Base-by-base conservation (phyloP, 2,329 filamentous ascomycete species). In the Fusarium redolens region DNA sequence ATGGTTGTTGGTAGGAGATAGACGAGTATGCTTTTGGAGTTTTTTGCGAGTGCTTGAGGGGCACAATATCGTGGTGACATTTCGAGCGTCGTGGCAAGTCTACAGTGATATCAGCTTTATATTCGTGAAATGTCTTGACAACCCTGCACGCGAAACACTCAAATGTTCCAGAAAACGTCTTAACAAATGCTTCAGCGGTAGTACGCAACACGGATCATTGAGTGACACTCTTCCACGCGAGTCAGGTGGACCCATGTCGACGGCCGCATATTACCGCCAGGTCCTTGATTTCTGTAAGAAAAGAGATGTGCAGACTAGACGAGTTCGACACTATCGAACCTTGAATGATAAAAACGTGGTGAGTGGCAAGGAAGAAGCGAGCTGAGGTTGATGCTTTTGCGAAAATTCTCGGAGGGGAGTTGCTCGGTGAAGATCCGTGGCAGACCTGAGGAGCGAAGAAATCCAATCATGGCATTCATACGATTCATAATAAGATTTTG, bases 181-280 rank as follows among this genome's bases (percentile, higher is more conserved):
- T 22, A 33, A 33, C 44, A 48, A 38, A 55, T 37, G 17, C 40
- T 33, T 38, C 54, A 20, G 18, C 9, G 12, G 28, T 47, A 48
- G 47, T 22, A 35, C 31, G 15, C 18, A 54, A 30, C 65, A 50
- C 57, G 17, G 59, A 55, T 43, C 59, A 40, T 43, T 25, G n/a
- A 62, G 33, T 45, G 51, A 28, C 40, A 38, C 35, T 57, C 37
- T 31, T 61, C 14, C n/a, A 5, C 17, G 18, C 65, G 47, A 69
- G 62, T 71, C 69, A 65, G 57, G 47, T 54, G 38, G 69, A 9
- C 37, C 70, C 58, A 40, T 52, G 41, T 37, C 15, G 7, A 44
- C 59, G 65, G 58, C 51, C 65, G 65, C 58, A 65, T 35, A 52
- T 58, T 22, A 33, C 50, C 50, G 59, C 40, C 47, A 52, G 35